Base-by-base conservation (phyloP, 306 rosid species). In the Fagus sylvatica region DNA sequence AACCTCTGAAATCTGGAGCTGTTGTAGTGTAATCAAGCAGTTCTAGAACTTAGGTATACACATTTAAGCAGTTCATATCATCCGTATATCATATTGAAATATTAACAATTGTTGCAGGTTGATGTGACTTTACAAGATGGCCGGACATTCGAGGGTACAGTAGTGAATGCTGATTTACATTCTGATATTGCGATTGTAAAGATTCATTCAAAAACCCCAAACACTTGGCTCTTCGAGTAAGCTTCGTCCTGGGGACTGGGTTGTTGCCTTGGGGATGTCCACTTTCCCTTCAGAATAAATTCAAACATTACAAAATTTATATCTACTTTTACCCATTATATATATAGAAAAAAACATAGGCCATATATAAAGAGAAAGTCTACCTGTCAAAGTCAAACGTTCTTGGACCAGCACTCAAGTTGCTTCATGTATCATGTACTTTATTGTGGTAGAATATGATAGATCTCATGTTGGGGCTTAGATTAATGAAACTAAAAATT, bases 171-270 rank as follows among this genome's bases (percentile, higher is more conserved):
- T 53, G 96, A 95, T 87, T 19, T 83, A 28, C 96, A 86, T 69
- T 92, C 98, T 10, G 98, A 92, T 86, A 84, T 95, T 81, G 98
- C 98, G 72, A 86, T 92, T 56, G 83, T 92, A 51, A 95, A 91
- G 83, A 92, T 92, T 72, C 77, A 85, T 57, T 88, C 98, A 30
- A 90, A 92, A 85, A 89, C 88, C 53, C 97, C 93, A 56, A 74
- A 91, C 91, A 71, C 83, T 91, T 10, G 98, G 98, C 74, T 87
- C 90, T 74, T 95, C 97, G 51, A 82, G 88, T 30, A 86, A 54
- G 85, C 97, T 95, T 74, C 97, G 88, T 61, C 98, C 98, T 19
- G 98, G 98, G 76, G 98, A 95, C 61, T 95, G 98, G 97, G 97
- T 92, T 33, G 39, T 92, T 76, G 92, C 98, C 43, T 43, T 95